Conservation (phyloP, 176 grass and related monocot genomes). For the Melocanna baccifera region DNA sequence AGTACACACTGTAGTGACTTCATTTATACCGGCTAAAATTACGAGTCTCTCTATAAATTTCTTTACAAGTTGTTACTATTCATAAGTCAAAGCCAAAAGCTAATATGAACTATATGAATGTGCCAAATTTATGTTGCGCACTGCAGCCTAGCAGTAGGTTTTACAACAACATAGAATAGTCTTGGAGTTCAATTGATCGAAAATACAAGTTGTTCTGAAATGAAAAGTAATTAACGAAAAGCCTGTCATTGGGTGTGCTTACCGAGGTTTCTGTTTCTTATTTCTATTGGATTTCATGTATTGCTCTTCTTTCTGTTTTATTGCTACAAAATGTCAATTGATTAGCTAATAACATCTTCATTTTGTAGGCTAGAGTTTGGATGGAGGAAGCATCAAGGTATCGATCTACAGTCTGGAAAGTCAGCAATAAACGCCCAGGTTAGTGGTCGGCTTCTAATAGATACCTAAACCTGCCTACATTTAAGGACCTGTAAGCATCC, state of each 20-base stretch:
- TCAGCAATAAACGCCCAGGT: conserved; percentile 83
- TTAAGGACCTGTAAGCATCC: not conserved
- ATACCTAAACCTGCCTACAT: not conserved
- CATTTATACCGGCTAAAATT: too few species aligned
- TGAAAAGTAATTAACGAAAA: not conserved
- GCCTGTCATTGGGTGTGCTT: not conserved
- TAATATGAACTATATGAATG: not conserved
- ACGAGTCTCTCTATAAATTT: too few species aligned
- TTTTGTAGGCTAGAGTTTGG: conserved; percentile 71
- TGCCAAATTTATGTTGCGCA: not conserved
- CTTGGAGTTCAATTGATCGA: not conserved
- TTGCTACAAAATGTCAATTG: not conserved
- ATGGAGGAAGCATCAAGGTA: conserved; percentile 88
- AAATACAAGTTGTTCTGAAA: not conserved
- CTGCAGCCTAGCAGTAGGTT: not conserved
- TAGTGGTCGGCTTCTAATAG: conserved; percentile 14
- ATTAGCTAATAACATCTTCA: conserved; percentile 21
- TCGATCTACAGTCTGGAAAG: conserved; percentile 74
- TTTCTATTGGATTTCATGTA: conserved; percentile 8
- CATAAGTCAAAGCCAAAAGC: too few species aligned
- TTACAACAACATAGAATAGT: not conserved
- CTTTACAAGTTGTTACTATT: too few species aligned
- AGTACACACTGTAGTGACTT: too few species aligned
- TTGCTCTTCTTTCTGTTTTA: not conserved
- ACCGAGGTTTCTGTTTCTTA: not conserved